Evolutionary conservation across 805 yeast genomes (phyloP).

Genomic region (Pichia nakasei): DNA sequence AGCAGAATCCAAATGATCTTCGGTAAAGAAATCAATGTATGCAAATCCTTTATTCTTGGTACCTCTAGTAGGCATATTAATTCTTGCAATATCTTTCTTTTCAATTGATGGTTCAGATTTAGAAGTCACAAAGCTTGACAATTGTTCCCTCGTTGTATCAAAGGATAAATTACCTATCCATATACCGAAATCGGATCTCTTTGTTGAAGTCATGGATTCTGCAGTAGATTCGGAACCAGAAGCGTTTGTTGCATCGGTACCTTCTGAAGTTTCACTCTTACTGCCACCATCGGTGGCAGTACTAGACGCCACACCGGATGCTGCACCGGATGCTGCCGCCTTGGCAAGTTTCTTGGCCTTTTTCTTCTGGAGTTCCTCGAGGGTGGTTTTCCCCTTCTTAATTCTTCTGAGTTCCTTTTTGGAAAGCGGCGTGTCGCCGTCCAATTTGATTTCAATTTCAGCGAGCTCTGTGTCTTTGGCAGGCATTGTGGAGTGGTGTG

Average conservation of each 20-base stretch:
- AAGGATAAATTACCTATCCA: conserved; percentile 94
- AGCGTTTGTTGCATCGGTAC: no score
- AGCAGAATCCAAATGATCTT: conserved; percentile 51
- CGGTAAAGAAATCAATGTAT: conserved; percentile 68
- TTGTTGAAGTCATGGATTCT: conserved; percentile 6
- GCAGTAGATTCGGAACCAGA: conserved; percentile 16
- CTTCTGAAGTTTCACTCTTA: no score
- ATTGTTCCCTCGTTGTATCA: conserved; percentile 70
- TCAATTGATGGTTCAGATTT: conserved; percentile 43
- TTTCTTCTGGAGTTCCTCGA: conserved; percentile 41
- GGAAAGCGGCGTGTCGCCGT: conserved; percentile 72
- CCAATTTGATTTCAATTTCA: conserved; percentile 61
- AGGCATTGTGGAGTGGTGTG: background rate
- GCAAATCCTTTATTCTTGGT: conserved; percentile 80
- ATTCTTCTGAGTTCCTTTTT: conserved; percentile 82
- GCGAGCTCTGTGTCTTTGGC: background rate
- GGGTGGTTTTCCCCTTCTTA: conserved; percentile 64
- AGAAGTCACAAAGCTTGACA: conserved; percentile 52
- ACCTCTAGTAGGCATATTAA: conserved; percentile 70
- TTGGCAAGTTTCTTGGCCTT: conserved; percentile 28
- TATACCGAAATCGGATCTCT: conserved; percentile 57
- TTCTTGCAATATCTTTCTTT: conserved; percentile 58
- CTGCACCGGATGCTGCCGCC: conserved; percentile 7
- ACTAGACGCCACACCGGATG: no score
- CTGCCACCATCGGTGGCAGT: no score